A percentile compares a stretch with the other conserved stretches of the same genome.
Conservation (phyloP, 768 basidiomycete species). For the Lentinus brumalis region DNA sequence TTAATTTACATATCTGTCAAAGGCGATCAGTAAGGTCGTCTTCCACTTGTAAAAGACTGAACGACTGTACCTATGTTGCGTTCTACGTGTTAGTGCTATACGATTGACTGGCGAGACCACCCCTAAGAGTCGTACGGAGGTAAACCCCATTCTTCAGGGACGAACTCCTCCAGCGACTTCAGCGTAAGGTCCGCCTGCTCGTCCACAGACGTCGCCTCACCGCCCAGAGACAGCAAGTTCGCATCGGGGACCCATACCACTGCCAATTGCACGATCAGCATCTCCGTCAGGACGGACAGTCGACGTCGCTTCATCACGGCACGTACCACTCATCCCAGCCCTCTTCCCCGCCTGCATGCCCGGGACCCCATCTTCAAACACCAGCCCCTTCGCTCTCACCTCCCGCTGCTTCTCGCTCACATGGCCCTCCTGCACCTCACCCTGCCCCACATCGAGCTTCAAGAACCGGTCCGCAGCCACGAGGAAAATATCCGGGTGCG, state of each 20-base stretch:
- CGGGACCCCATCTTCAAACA: constrained; percentile 81
- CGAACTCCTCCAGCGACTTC: constrained; percentile 67
- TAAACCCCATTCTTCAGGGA: constrained; percentile 83
- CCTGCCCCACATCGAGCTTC: constrained; percentile 53
- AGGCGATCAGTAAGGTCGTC: too few relatives aligned
- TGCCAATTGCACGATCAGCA: constrained; percentile 29
- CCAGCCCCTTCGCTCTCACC: constrained; percentile 65
- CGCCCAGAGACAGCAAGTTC: constrained; percentile 50
- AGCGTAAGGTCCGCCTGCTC: constrained; percentile 63
- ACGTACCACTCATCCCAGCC: constrained; percentile 83
- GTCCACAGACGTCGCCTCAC: constrained; percentile 47
- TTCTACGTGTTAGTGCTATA: neutral
- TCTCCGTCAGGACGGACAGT: constrained; percentile 1
- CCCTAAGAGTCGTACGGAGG: constrained; percentile 54
- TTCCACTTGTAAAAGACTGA: too few relatives aligned
- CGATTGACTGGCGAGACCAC: neutral
- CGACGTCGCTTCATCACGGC: neutral
- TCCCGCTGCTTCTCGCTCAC: constrained; percentile 37
- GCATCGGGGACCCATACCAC: constrained; percentile 87
- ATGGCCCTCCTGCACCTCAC: constrained; percentile 36
- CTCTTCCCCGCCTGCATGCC: constrained; percentile 81
- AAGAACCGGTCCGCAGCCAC: constrained; percentile 65
- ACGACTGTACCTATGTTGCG: too few relatives aligned
- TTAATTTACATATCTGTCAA: too few relatives aligned
- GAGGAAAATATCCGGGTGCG: constrained; percentile 80